Conservation (phyloP, 306 rosid species). For the Medicago truncatula region MtrunA17r5.0-ANR NC_053049.1:43288001-43288500, state of each 20-base stretch:
- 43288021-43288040: slow-evolving; percentile 92
- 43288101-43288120: slow-evolving; percentile 90
- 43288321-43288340: slow-evolving; percentile 17
- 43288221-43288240: slow-evolving; percentile 69
- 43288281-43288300: slow-evolving; percentile 31
- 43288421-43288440: not conserved
- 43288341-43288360: slow-evolving; percentile 12
- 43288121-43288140: slow-evolving; percentile 66
- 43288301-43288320: slow-evolving; percentile 25
- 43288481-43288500: slow-evolving; percentile 1
- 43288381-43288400: not conserved
- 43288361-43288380: slow-evolving; percentile 8
- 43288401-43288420: not conserved
- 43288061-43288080: slow-evolving; percentile 90
- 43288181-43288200: slow-evolving; percentile 84
- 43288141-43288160: slow-evolving; percentile 65
- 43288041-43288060: slow-evolving; percentile 98
- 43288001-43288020: slow-evolving; percentile 83
- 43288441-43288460: not conserved
- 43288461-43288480: not conserved
- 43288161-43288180: slow-evolving; percentile 87
- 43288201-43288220: slow-evolving; percentile 85
- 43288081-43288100: slow-evolving; percentile 89
- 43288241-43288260: slow-evolving; percentile 43
- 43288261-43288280: slow-evolving; percentile 28